These are phyloP conservation scores for Capsaspora owczarzaki DNA, from an alignment of 78 protist species.

Conservation along the genomic window DNA sequence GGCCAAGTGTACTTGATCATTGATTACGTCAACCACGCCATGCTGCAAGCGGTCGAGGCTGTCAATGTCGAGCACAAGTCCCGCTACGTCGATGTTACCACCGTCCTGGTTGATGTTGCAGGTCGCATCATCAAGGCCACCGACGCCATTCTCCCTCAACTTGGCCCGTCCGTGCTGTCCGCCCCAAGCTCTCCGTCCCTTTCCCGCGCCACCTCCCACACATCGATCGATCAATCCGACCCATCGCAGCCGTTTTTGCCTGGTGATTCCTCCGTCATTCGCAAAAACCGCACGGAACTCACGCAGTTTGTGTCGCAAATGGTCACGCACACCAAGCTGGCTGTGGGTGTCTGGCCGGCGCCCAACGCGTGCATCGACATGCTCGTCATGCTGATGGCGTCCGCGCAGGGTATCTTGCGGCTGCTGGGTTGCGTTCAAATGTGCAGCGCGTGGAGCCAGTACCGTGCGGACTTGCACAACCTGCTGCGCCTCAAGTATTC, in stretches of 20 bases:
- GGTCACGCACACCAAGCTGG: not conserved
- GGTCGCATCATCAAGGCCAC: not conserved
- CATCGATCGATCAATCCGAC: too few relatives aligned
- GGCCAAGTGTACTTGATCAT: not conserved
- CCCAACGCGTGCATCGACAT: not conserved
- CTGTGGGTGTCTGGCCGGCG: slow-evolving; percentile 2
- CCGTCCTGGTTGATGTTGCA: not conserved
- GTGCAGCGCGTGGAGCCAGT: too few relatives aligned
- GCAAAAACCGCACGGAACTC: not conserved
- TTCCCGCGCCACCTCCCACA: not conserved
- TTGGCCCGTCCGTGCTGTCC: not conserved
- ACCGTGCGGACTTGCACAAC: too few relatives aligned
- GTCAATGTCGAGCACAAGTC: not conserved
- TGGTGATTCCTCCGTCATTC: too few relatives aligned
- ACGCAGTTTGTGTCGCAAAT: not conserved
- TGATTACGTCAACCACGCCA: not conserved
- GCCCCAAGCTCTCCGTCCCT: too few relatives aligned
- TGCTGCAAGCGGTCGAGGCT: not conserved
- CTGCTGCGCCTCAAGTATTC: too few relatives aligned
- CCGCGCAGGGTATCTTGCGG: not conserved
- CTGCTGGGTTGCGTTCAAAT: not conserved
- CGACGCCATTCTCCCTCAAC: too few relatives aligned
- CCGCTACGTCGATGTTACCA: not conserved
- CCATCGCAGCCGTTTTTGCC: too few relatives aligned
- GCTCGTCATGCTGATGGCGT: not conserved